Conservation (phyloP, 257 asterid genomes). For the Phtheirospermum japonicum region DNA sequence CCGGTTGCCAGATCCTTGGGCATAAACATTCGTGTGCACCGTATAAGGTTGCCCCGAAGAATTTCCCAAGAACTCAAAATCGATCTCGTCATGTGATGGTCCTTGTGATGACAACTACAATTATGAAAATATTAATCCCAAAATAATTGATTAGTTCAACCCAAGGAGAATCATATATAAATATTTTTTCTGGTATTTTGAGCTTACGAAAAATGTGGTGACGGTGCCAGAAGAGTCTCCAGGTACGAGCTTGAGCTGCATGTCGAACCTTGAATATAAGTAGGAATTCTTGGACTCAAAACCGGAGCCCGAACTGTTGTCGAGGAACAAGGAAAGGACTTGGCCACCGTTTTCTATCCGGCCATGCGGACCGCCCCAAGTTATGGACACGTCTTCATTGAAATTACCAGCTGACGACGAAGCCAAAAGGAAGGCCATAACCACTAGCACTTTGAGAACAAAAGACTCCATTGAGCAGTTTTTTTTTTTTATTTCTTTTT, state of each 20-base stretch:
- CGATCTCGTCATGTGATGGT: constrained; percentile 55
- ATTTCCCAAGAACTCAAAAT: constrained; percentile 64
- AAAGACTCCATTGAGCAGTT: constrained; percentile 19
- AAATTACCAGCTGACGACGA: constrained; percentile 53
- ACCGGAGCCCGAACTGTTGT: constrained; percentile 62
- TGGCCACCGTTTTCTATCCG: constrained; percentile 43
- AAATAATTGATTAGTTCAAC: too few relatives aligned
- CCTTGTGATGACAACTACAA: constrained; percentile 51
- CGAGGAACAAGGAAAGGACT: constrained; percentile 47
- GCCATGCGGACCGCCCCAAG: constrained; percentile 54
- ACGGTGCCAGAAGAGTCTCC: constrained; percentile 73
- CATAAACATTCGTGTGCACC: constrained; percentile 49
- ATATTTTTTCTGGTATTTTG: too few relatives aligned
- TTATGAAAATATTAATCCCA: too few relatives aligned
- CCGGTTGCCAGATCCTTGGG: constrained; percentile 45
- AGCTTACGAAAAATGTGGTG: constrained; percentile 63
- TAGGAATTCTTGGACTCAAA: constrained; percentile 48
- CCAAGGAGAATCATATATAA: too few relatives aligned
- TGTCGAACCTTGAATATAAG: constrained; percentile 49
- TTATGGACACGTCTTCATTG: constrained; percentile 36
- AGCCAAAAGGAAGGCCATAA: constrained; percentile 36
- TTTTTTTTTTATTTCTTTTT: not conserved
- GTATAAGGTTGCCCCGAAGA: constrained; percentile 54
- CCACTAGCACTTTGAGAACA: constrained; percentile 22
- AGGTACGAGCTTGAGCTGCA: constrained; percentile 63